Conservation (phyloP, 257 asterid genomes). For the Knoxia roxburghii region DNA sequence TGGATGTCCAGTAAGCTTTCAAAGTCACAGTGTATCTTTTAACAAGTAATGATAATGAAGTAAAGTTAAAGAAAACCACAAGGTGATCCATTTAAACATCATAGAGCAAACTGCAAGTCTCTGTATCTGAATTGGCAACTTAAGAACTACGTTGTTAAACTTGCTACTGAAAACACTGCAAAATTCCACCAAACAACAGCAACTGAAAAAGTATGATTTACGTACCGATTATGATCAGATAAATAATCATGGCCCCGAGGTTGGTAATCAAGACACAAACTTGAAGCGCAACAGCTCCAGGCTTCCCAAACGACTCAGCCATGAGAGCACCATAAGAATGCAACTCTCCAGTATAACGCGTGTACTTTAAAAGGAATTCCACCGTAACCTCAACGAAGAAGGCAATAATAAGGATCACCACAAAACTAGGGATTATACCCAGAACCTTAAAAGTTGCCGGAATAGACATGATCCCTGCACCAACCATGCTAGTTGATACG, state of each 20-base stretch:
- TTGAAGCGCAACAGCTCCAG: constrained; percentile 80
- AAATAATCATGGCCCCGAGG: constrained; percentile 88
- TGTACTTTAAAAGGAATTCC: constrained; percentile 71
- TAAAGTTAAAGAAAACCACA: neutral
- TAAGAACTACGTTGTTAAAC: no score
- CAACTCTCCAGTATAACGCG: constrained; percentile 49
- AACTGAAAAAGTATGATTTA: neutral
- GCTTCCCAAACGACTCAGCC: constrained; percentile 91
- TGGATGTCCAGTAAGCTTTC: neutral
- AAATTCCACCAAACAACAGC: neutral
- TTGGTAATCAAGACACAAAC: constrained; percentile 79
- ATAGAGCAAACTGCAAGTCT: neutral
- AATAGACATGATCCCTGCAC: constrained; percentile 96
- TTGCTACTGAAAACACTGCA: no score
- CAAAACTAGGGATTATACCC: constrained; percentile 75
- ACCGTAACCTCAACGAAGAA: constrained; percentile 88
- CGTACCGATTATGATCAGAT: constrained; percentile 84
- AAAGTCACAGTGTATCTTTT: neutral
- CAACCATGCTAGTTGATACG: constrained; percentile 86
- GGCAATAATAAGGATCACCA: constrained; percentile 59
- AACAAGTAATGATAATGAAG: neutral
- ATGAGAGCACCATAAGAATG: constrained; percentile 77
- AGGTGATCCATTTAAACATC: neutral
- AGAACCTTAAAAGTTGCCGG: constrained; percentile 88
- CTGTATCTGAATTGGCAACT: neutral